Evolutionary conservation across 1,284 basidiomycete species (phyloP), one percentile per base, ranked within the genome.

Genomic region (Kwoniella shivajii): DNA sequence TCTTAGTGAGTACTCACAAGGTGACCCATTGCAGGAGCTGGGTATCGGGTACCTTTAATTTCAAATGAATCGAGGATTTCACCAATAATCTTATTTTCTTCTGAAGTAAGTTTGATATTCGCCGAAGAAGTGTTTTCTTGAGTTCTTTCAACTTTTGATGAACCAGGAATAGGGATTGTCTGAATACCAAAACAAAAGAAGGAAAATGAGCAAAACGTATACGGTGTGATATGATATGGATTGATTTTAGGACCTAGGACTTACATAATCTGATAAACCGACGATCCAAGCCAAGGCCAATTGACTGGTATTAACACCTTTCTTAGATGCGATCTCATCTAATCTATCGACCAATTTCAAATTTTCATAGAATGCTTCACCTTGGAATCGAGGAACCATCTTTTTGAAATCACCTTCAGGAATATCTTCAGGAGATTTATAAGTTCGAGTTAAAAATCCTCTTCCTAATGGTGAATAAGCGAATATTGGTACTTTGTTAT

Each of bases 221-320:
- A n/a, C 24, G 9, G 26, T 11, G 18, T 13, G 34, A 43, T 4
- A 4, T 2, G 30, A 39, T 20, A 46, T 13, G n/a, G n/a, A n/a
- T n/a, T n/a, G n/a, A n/a, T n/a, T 16, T 27, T 14, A 26, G 14
- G 14, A 27, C 22, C 11, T 14, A 4, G 13, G 2, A 73, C 72
- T 71, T 57, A 75, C 74, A 48, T 82, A 81, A 20, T 73, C 70
- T 16, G 80, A 82, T 43, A 82, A 78, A 1, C 78, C 70, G 26
- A 77, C 68, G 9, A 87, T 79, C 85, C 85, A 88, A 0, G 86
- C 85, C 34, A 88, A 78, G 34, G 81, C 79, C 13, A 88, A 76
- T 70, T 88, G 86, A 0, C 83, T 82, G 0, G 83, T 73, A 0
- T 83, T 83, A 27, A 84, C 68, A 0, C 78, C 79, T 71, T 83